Evolutionary conservation across 371 early-diverging fungal genomes (phyloP).

Genomic region (Syncephalastrum sp.): DNA sequence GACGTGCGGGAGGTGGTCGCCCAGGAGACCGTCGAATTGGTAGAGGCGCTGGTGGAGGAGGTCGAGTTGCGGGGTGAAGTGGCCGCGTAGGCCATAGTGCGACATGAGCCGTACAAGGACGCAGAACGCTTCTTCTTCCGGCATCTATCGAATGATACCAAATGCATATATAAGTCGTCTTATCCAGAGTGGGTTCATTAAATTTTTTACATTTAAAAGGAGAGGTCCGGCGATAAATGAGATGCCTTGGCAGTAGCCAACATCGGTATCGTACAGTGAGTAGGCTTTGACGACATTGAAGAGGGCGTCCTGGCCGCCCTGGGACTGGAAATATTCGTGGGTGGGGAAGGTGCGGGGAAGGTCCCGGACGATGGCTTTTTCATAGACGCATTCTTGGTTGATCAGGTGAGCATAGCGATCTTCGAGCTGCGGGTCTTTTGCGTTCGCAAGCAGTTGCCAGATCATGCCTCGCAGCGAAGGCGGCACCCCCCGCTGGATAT

Average conservation of each 20-base stretch:
- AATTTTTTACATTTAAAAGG: constrained; percentile 73
- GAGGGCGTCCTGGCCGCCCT: constrained; percentile 83
- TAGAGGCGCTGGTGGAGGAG: constrained; percentile 79
- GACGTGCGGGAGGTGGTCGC: constrained; percentile 80
- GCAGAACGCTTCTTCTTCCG: constrained; percentile 95
- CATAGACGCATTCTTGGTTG: constrained; percentile 69
- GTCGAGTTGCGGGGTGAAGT: constrained; percentile 84
- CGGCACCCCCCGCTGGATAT: constrained; percentile 78
- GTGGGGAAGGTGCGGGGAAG: constrained; percentile 84
- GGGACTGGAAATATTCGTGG: constrained; percentile 76
- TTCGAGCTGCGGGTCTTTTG: constrained; percentile 67
- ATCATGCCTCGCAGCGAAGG: constrained; percentile 86
- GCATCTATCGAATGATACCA: constrained; percentile 66
- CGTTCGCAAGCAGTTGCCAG: constrained; percentile 83
- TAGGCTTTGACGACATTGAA: constrained; percentile 93
- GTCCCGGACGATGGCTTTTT: constrained; percentile 89
- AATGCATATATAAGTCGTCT: too few relatives aligned
- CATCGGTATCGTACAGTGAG: constrained; percentile 84
- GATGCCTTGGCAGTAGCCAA: constrained; percentile 95
- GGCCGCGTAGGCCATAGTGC: constrained; percentile 79
- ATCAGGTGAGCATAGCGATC: constrained; percentile 65
- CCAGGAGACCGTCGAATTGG: constrained; percentile 84
- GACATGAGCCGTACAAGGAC: constrained; percentile 86
- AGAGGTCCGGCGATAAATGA: constrained; percentile 88
- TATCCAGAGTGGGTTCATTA: not conserved